Percentiles rank a stretch among this genome's conserved stretches.
These are phyloP conservation scores for Botrytis porri DNA, from an alignment of 2,329 filamentous ascomycete genomes.

Conservation along the genomic window DNA sequence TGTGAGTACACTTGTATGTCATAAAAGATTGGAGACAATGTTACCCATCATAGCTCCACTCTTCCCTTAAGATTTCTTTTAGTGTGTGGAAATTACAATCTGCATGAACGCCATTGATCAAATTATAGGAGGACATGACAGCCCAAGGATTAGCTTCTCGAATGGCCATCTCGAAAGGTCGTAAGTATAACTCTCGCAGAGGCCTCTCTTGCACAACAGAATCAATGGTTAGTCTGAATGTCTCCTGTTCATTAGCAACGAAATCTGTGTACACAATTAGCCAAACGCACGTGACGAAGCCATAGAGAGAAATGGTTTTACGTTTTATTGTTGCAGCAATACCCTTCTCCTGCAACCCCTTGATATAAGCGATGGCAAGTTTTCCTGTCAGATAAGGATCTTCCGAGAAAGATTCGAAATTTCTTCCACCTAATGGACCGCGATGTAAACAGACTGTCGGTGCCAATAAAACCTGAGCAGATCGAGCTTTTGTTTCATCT, in stretches of 20 bases:
- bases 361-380: constrained; percentile 68
- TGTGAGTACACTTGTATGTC: constrained; percentile 11
- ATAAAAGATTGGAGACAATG: constrained; percentile 21
- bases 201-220: constrained; percentile 62
- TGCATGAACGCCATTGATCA: constrained; percentile 61
- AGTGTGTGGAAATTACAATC: constrained; percentile 55
- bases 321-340: constrained; percentile 79
- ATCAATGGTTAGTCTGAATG: constrained; percentile 61
- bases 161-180: constrained; percentile 71
- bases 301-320: constrained; percentile 33
- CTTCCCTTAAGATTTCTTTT: constrained; percentile 56
- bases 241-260: constrained; percentile 72
- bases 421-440: constrained; percentile 77
- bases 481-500: constrained; percentile 68
- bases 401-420: constrained; percentile 85
- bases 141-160: constrained; percentile 68
- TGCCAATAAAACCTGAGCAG: constrained; percentile 69
- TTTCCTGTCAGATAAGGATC: constrained; percentile 76
- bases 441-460: constrained; percentile 81
- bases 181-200: constrained; percentile 68
- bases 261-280: constrained; percentile 48
- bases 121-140: constrained; percentile 67
- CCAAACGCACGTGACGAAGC: constrained; percentile 8
- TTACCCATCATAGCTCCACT: constrained; percentile 62
- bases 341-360: constrained; percentile 68